These are phyloP conservation scores for Myochromella boudieri DNA, from an alignment of 768 basidiomycete species.

Conservation along the genomic window DNA sequence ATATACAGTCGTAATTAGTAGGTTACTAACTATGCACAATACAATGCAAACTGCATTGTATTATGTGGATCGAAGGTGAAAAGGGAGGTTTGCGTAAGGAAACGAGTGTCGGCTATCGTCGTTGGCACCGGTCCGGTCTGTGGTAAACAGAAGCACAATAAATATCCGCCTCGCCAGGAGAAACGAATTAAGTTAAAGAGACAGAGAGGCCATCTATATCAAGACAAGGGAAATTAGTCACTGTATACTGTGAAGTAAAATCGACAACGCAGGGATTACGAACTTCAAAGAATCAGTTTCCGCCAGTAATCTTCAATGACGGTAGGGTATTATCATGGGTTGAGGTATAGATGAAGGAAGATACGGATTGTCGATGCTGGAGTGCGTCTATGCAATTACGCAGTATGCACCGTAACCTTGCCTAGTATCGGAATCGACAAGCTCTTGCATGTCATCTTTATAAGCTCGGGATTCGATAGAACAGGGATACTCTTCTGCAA, in stretches of 20 bases:
- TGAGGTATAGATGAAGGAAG: not conserved
- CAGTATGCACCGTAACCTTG: conserved; percentile 13
- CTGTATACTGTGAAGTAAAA: no score
- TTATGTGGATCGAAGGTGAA: no score
- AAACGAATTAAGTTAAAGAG: not conserved
- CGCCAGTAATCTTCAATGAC: not conserved
- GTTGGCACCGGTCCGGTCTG: no score
- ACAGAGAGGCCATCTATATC: not conserved
- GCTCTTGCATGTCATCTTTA: conserved; percentile 11
- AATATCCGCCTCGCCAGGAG: conserved; percentile 3
- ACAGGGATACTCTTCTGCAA: not conserved
- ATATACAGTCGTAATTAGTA: no score
- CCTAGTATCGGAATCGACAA: conserved; percentile 9
- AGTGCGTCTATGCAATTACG: conserved; percentile 6
- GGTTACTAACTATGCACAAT: no score
- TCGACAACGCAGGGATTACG: not conserved
- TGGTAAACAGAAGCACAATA: no score
- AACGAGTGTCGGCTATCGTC: no score
- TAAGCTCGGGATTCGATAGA: not conserved
- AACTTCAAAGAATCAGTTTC: not conserved
- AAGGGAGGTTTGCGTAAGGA: no score
- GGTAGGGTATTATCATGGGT: not conserved
- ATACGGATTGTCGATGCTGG: not conserved
- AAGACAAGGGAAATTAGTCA: not conserved
- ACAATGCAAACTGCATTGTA: no score